Conservation (phyloP, 352 stramenopile species). For the Globisporangium spinosum region DNA sequence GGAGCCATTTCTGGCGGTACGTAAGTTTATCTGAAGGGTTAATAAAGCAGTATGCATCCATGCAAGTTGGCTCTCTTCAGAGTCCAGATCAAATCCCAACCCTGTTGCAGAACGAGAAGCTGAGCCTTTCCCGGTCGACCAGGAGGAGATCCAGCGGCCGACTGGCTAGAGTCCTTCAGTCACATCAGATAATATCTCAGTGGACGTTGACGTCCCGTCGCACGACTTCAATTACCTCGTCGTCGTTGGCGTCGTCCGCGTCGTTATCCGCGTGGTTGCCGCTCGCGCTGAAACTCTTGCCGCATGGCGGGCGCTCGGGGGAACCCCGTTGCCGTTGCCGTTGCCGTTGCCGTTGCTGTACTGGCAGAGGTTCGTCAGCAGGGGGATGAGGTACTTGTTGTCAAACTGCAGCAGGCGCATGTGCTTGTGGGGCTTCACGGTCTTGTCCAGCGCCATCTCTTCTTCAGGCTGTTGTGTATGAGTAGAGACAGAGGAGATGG, state of each 20-base stretch:
- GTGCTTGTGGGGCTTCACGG: slow-evolving; percentile 75
- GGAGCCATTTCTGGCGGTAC: background rate
- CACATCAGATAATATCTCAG: slow-evolving; percentile 15
- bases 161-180: background rate
- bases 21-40: background rate
- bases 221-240: slow-evolving; percentile 74
- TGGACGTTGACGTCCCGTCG: slow-evolving; percentile 56
- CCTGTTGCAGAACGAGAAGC: background rate
- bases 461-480: slow-evolving; percentile 47
- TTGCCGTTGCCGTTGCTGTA: slow-evolving; percentile 42
- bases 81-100: background rate
- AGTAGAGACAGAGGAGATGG: background rate
- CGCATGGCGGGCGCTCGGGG: slow-evolving; percentile 20
- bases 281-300: slow-evolving; percentile 45
- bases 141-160: background rate
- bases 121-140: background rate
- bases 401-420: slow-evolving; percentile 82
- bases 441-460: slow-evolving; percentile 70
- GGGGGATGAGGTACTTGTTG: slow-evolving; percentile 82
- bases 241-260: slow-evolving; percentile 44
- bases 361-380: slow-evolving; percentile 74
- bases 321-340: background rate
- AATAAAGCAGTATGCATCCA: background rate
- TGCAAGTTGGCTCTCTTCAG: background rate
- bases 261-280: slow-evolving; percentile 21